Percentiles rank a stretch among this genome's conserved stretches.
Evolutionary conservation across 192 early-diverging fungal species (phyloP).

Genomic region (Linnemannia elongata): DNA sequence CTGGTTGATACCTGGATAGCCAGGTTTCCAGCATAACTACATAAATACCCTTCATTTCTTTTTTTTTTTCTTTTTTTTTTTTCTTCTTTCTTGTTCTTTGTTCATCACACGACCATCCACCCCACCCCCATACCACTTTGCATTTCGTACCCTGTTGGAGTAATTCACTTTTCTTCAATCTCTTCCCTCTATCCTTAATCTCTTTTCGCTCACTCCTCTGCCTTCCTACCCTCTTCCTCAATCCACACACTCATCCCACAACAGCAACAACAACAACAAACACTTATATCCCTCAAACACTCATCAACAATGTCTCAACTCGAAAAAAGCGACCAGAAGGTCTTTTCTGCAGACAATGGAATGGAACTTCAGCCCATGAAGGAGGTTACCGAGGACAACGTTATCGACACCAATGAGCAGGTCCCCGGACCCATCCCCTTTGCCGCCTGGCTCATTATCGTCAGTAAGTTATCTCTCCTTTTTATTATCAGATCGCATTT

Average conservation of each 20-base stretch:
- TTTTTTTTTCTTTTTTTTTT: slow-evolving; percentile 8
- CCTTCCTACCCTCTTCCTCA: not conserved
- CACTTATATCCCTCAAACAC: not conserved
- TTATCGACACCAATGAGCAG: slow-evolving; percentile 24
- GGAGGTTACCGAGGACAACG: slow-evolving; percentile 17
- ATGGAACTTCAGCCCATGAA: slow-evolving; percentile 3
- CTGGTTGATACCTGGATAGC: not conserved
- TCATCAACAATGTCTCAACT: slow-evolving; percentile 9
- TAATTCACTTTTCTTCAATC: not conserved
- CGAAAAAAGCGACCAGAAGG: slow-evolving; percentile 6
- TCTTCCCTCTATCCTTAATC: not conserved
- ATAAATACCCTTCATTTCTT: no score
- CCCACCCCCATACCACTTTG: not conserved
- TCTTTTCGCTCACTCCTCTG: not conserved
- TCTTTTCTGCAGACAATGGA: not conserved
- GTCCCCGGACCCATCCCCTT: slow-evolving; percentile 53
- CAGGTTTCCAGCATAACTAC: not conserved
- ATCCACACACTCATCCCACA: not conserved
- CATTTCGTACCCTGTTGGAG: not conserved
- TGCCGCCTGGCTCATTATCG: slow-evolving; percentile 54
- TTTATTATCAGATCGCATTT: slow-evolving; percentile 55
- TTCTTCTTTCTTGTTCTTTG: slow-evolving; percentile 7
- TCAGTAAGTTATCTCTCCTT: slow-evolving; percentile 66
- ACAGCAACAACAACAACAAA: not conserved
- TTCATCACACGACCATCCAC: slow-evolving; percentile 17